These are phyloP conservation scores for Metarhizium sp. DNA, from an alignment of 2,329 filamentous ascomycete genomes.

Conservation along the genomic window DNA sequence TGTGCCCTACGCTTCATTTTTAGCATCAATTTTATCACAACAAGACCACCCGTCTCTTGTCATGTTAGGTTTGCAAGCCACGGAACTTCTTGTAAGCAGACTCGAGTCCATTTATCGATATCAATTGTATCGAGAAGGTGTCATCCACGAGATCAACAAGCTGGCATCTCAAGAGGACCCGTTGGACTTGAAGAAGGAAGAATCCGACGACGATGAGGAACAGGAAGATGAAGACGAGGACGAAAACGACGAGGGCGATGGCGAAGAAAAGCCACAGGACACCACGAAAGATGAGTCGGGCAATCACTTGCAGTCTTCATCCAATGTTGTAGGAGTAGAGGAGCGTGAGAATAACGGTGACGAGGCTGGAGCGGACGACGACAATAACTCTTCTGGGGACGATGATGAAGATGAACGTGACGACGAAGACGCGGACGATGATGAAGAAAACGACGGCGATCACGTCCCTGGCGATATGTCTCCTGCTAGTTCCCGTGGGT, in stretches of 20 bases:
- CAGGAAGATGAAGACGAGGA: constrained; percentile 10
- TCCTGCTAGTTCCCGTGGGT: constrained; percentile 55
- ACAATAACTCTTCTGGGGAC: constrained; percentile 28
- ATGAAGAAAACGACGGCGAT: constrained; percentile 45
- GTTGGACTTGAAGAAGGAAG: constrained; percentile 1
- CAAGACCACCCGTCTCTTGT: constrained; percentile 86
- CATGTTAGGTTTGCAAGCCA: constrained; percentile 77
- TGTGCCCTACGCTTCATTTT: constrained; percentile 90
- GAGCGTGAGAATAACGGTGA: constrained; percentile 13
- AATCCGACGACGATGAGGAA: constrained; percentile 10
- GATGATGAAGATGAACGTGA: constrained; percentile 41
- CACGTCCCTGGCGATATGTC: constrained; percentile 48
- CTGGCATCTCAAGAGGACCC: constrained; percentile 47
- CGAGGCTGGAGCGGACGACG: constrained; percentile 29
- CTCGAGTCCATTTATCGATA: constrained; percentile 85
- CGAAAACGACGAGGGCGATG: constrained; percentile 7
- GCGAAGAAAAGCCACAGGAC: constrained; percentile 16
- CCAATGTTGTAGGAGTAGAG: constrained; percentile 6
- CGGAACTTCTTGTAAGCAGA: constrained; percentile 76
- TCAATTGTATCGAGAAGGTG: constrained; percentile 94
- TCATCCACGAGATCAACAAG: constrained; percentile 83
- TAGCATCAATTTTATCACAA: constrained; percentile 91
- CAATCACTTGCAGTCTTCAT: background rate
- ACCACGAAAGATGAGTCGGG: constrained; percentile 3
- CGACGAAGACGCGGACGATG: constrained; percentile 36